phyloP scores from a whole-genome alignment of 257 asterid species.

The Haberlea rhodopensis region DNA sequence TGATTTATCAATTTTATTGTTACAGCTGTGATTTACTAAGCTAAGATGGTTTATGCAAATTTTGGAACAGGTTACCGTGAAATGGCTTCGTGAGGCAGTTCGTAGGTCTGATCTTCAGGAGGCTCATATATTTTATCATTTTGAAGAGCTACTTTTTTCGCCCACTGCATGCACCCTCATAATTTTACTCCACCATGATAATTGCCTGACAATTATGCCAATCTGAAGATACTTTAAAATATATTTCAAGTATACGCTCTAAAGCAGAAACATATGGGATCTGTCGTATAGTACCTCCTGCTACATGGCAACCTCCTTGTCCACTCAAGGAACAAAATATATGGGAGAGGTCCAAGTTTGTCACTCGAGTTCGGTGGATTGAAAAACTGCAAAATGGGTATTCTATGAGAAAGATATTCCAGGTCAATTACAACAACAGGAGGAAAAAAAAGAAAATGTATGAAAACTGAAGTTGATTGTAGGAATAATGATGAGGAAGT shows the following conservation, averaged over 20 bases:
- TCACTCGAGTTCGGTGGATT: conserved; percentile 81
- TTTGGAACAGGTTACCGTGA: conserved; percentile 70
- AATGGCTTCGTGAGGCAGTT: conserved; percentile 84
- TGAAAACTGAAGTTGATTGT: conserved; percentile 47
- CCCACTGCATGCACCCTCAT: conserved; percentile 10
- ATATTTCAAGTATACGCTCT: conserved; percentile 76
- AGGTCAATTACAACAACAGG: conserved; percentile 56
- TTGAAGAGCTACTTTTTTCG: conserved; percentile 72
- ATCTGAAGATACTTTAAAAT: conserved; percentile 78
- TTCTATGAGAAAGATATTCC: conserved; percentile 57
- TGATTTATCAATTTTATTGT: conserved; percentile 13
- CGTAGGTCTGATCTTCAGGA: conserved; percentile 69
- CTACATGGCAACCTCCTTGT: conserved; percentile 93
- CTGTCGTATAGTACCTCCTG: conserved; percentile 97
- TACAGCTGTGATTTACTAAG: conserved; percentile 5
- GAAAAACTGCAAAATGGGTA: conserved; percentile 92
- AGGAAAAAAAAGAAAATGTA: conserved; percentile 70
- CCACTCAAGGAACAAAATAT: conserved; percentile 59
- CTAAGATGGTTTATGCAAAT: conserved; percentile 23
- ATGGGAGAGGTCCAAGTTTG: conserved; percentile 74
- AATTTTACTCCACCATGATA: conserved; percentile 7
- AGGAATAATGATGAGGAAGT: conserved; percentile 50
- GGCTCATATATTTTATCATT: conserved; percentile 90
- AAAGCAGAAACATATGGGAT: conserved; percentile 86
- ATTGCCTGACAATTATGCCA: conserved; percentile 20